Conservation (phyloP, 495 filamentous ascomycete species). For the Podospora pseudocomata region DNA sequence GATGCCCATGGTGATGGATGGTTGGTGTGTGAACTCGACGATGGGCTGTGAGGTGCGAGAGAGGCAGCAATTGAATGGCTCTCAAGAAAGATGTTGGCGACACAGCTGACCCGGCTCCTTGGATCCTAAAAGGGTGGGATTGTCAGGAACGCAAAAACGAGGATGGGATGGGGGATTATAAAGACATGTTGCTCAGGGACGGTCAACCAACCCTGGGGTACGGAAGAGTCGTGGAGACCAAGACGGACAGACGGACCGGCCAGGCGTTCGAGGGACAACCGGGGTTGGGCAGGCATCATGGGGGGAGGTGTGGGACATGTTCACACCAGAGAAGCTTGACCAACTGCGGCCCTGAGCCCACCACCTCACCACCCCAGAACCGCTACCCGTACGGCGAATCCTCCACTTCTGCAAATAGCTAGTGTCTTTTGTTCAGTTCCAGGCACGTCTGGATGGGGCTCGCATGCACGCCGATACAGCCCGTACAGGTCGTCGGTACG, state of each 20-base stretch:
- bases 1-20: conserved; percentile 32
- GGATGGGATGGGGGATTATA: conserved; percentile 22
- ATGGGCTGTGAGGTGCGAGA: conserved; percentile 7
- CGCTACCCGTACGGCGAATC: conserved; percentile 14
- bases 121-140: conserved; percentile 16
- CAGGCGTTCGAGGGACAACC: conserved; percentile 17
- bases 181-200: conserved; percentile 16
- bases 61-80: conserved; percentile 12
- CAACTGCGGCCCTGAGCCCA: conserved; percentile 20
- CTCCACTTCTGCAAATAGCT: conserved; percentile 31
- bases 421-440: conserved; percentile 5
- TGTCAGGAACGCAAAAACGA: conserved; percentile 18
- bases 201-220: conserved; percentile 14
- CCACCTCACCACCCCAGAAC: conserved; percentile 6
- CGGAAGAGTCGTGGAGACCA: conserved; percentile 13
- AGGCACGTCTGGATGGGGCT: neutral
- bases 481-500: conserved; percentile 13
- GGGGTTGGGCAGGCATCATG: conserved; percentile 6
- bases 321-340: conserved; percentile 27
- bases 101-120: conserved; percentile 23
- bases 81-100: conserved; percentile 19
- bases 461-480: conserved; percentile 9
- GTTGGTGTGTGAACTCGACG: conserved; percentile 10
- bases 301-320: conserved; percentile 10
- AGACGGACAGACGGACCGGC: conserved; percentile 31